Percentiles rank a stretch among this genome's conserved stretches.
Evolutionary conservation across 176 grass and related monocot species (phyloP).

Genomic region (Rhynchospora breviuscula): DNA sequence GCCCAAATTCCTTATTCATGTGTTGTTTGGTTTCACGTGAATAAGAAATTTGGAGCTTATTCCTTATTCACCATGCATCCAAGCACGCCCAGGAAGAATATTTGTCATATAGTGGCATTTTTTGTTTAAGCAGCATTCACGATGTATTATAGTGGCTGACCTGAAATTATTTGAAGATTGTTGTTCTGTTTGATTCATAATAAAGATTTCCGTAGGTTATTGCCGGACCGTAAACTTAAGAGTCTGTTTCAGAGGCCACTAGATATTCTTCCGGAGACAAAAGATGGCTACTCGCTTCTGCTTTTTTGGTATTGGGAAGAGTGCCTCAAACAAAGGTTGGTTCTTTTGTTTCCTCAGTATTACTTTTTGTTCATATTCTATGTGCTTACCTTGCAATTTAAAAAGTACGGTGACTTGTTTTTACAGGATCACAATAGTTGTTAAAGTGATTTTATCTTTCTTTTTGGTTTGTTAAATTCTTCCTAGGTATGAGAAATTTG

Average conservation of each 20-base stretch:
- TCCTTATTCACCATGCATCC: no score
- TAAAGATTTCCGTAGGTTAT: constrained; percentile 53
- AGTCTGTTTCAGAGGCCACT: constrained; percentile 75
- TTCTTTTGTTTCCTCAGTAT: neutral
- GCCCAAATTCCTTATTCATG: no score
- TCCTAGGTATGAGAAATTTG: constrained; percentile 85
- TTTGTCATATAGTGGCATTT: neutral
- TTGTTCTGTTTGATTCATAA: constrained; percentile 23
- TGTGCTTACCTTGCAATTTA: neutral
- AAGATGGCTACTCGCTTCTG: constrained; percentile 91
- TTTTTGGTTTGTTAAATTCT: neutral
- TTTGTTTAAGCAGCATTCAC: neutral
- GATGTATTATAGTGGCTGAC: neutral
- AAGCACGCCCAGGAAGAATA: no score
- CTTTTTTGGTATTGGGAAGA: constrained; percentile 99
- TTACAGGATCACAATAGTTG: neutral
- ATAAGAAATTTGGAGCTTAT: no score
- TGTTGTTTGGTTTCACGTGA: no score
- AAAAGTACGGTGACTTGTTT: neutral
- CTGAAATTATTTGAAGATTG: constrained; percentile 14
- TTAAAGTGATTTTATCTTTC: neutral
- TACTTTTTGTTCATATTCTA: neutral
- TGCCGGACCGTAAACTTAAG: constrained; percentile 92
- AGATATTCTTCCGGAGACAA: constrained; percentile 78
- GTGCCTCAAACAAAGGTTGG: constrained; percentile 81